Base-by-base conservation (phyloP, 2,329 filamentous ascomycete species). In the Westerdykella sp. region DNA sequence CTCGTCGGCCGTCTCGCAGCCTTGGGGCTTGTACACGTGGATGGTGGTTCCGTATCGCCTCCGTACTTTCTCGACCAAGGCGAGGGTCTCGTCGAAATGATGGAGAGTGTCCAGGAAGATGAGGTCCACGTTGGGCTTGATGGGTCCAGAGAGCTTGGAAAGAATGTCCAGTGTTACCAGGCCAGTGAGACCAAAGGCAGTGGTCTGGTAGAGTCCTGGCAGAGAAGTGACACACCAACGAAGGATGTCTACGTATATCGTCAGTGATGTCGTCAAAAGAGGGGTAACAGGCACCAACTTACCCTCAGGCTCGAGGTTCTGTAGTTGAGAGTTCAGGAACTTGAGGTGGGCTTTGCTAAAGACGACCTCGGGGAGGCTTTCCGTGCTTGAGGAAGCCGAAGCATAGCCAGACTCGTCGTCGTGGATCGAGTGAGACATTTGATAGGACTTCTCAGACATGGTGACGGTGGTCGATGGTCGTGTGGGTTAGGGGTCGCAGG, bases 201-300 rank as follows among this genome's bases (percentile, higher is more conserved):
- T 75, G 3, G 72, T 74, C 51, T 75, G 73, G 53, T 66, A 96
- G 36, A 97, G 80, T 64, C 85, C 85, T 59, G 93, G 93, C 59
- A 98, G 84, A 57, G 91, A 85, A 57, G 86, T 83, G 64, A 91
- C 85, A 76, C 84, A 88, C 85, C 95, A 96, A 71, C 83, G 84
- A 48, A 98, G 79, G 58, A 97, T 85, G 53, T 96, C 91, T 77
- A 32, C 36, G 31, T 37, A 6, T 22, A 10, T 41, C 35, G 47
- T 66, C 51, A 66, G 68, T 52, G 31, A 30, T 37, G n/a, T 34
- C 4, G 22, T 18, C 23, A 41, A 47, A 38, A 55, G 48, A 40
- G 15, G 42, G 47, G 37, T 28, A 28, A 22, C 25, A 47, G 38
- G 39, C 28, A 43, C 39, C 18, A 40, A 64, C 71, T 54, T 63